Conservation (phyloP, 2,329 filamentous ascomycete species). For the Fusarium albidum region DNA sequence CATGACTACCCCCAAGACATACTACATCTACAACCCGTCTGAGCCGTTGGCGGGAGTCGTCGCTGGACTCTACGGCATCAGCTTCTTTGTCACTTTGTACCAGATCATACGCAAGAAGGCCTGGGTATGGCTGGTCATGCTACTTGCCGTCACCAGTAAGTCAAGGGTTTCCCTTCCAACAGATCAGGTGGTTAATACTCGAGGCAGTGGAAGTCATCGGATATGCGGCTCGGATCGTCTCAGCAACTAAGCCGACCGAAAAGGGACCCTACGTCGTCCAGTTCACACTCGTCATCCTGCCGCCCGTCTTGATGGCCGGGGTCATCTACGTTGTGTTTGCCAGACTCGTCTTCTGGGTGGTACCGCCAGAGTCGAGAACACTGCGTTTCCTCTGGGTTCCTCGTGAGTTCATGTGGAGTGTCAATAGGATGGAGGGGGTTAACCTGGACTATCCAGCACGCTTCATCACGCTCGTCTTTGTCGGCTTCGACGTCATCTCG, state of each 20-base stretch:
- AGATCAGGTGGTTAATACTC: background rate
- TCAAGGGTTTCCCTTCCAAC: rapidly evolving
- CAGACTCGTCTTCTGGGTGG: constrained; percentile 35
- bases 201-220: constrained; percentile 25
- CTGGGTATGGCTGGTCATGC: constrained; percentile 34
- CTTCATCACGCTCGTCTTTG: constrained; percentile 49
- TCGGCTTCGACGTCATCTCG: constrained; percentile 49
- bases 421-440: no score
- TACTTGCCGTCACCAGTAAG: constrained; percentile 29
- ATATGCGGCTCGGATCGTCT: constrained; percentile 26
- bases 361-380: constrained; percentile 29
- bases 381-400: constrained; percentile 34
- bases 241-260: constrained; percentile 20
- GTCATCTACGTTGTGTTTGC: constrained; percentile 38
- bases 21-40: constrained; percentile 31
- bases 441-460: no score
- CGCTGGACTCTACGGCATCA: constrained; percentile 28
- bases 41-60: constrained; percentile 25
- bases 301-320: constrained; percentile 37
- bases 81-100: constrained; percentile 25
- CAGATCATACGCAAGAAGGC: constrained; percentile 28
- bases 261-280: constrained; percentile 32
- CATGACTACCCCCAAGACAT: constrained; percentile 22
- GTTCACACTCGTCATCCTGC: constrained; percentile 33
- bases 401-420: no score